phyloP scores from a whole-genome alignment of 1,284 basidiomycete genomes.

The Irpex sp. region DNA sequence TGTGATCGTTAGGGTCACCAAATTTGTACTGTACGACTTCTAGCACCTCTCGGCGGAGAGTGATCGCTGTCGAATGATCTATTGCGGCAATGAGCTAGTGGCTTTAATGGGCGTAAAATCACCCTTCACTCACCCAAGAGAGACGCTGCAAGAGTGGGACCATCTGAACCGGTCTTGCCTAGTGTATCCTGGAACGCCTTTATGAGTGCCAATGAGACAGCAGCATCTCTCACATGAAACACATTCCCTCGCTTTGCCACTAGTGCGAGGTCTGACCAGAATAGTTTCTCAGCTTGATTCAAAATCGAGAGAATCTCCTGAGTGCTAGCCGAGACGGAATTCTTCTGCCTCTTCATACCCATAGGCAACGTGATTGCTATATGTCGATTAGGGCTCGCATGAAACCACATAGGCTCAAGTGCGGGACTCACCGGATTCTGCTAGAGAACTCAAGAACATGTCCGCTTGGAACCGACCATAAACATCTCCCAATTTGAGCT shows the following conservation, averaged over 20 bases:
- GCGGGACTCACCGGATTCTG: constrained; percentile 72
- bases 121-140: constrained; percentile 57
- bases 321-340: constrained; percentile 38
- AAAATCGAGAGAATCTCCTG: constrained; percentile 64
- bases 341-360: constrained; percentile 57
- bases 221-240: constrained; percentile 68
- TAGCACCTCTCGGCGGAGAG: constrained; percentile 76
- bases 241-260: constrained; percentile 60
- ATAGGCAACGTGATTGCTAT: constrained; percentile 83
- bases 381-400: not conserved
- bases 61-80: constrained; percentile 73
- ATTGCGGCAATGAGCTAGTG: not conserved
- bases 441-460: constrained; percentile 82
- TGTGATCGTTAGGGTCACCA: constrained; percentile 32
- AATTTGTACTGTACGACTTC: constrained; percentile 71
- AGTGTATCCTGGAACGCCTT: constrained; percentile 77
- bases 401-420: not conserved
- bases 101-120: not conserved
- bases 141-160: constrained; percentile 53
- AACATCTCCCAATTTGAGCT: constrained; percentile 70
- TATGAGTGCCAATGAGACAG: constrained; percentile 68
- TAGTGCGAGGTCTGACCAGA: constrained; percentile 62
- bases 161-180: constrained; percentile 50
- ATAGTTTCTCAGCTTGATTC: constrained; percentile 64
- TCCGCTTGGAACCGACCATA: constrained; percentile 78